Evolutionary conservation across 108 stramenopile genomes (phyloP), one percentile per base, ranked within the genome.

Genomic region (Cyclostephanos invisitatus): DNA sequence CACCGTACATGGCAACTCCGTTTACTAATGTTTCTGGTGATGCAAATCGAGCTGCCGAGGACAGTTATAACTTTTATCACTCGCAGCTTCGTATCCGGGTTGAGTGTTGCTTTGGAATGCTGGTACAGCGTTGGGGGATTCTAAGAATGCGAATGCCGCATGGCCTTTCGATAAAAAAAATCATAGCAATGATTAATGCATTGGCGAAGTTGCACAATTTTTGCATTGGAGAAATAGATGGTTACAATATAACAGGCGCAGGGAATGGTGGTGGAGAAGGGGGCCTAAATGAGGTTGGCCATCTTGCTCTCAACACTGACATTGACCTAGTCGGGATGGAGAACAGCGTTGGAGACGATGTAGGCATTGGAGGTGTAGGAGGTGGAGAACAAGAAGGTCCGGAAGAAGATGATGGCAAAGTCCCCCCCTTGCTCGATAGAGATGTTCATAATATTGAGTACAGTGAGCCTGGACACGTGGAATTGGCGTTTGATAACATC

Each of bases 131-230:
- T 7, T 66, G 65, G 49, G 65, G 65, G 49, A 66, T 66, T 27
- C 65, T 51, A 3, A 24, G 65, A 29, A 50, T 47, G 65, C 25
- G 46, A 15, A 65, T 65, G 46, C 64, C 47, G 12, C 44, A 20
- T 27, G 48, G 48, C 21, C 44, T 65, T 5, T 27, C 37, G n/a
- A 22, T 65, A 7, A n/a, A 22, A 11, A 65, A 65, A 47, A 47
- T 48, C 12, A 47, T 65, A 28, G 64, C 64, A 20, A 21, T 65
- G 35, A 25, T 65, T n/a, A 65, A 65, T 65, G 47, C 65, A 27
- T 51, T 66, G 22, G 65, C 65, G 2, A 49, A 50, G 32, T 22
- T 66, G 32, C 65, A 66, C 48, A 66, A 66, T 29, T 66, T 66
- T 29, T 66, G 65, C 25, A 51, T 66, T 9, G 24, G 32, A 18